Base-by-base conservation (phyloP, 768 basidiomycete species). In the Phanerodontia chrysosporium region DNA sequence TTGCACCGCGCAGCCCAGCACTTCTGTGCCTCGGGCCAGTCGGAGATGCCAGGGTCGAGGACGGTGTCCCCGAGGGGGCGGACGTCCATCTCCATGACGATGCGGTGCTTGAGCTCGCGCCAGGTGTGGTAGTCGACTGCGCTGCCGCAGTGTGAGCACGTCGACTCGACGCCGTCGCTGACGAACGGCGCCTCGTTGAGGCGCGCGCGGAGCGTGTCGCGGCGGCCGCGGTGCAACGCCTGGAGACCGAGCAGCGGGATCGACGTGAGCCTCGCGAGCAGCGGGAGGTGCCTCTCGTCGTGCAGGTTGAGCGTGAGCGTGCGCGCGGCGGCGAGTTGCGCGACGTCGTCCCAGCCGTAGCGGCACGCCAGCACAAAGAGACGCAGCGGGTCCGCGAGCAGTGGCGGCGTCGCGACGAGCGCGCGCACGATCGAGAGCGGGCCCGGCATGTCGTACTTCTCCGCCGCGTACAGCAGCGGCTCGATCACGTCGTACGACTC, bases 381-480 rank as follows among this genome's bases (percentile, higher is more conserved):
- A 22, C 65, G 67, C 21, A 70, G 61, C 1, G 69, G 66, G 35
- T 69, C 67, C 16, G 62, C 21, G 24, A 80, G 70, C 44, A 87
- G 74, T 0, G 78, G 71, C 1, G 79, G 81, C 0, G 81, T 81
- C 67, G 80, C 76, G 55, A 83, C 73, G n/a, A 83, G 76, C 32
- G 83, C 78, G 39, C 83, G 83, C 51, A 86, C 70, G 62, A 86
- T 79, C 6, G 83, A 84, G 58, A 76, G 73, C 1, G 85, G 83
- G 0, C 86, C 86, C 0, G 81, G 79, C 82, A 86, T 87, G 35
- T 87, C 86, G 67, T 87, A 88, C 65, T 86, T 86, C 65, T 88
- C 85, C 0, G 85, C 81, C 0, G 84, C 83, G 55, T 78, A 83
- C 13, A 87, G 71, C n/a, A 88, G 65, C 3, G 76, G 69, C 56